phyloP scores from a whole-genome alignment of 2,329 filamentous ascomycete genomes.

The Stemphylium lycopersici region DNA sequence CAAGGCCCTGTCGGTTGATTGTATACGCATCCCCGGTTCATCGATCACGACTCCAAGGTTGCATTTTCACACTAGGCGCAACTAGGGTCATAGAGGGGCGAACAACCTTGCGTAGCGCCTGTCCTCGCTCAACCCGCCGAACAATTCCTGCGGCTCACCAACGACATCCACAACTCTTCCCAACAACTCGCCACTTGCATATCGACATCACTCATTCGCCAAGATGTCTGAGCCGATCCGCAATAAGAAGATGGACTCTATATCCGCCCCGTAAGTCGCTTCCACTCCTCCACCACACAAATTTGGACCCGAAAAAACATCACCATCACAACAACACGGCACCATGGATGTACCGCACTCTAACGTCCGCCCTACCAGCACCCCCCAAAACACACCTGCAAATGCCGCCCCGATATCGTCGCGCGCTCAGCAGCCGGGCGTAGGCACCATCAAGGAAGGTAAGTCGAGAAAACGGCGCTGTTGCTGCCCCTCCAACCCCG shows the following conservation, averaged over 20 bases:
- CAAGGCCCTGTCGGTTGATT: background rate
- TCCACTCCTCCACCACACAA: slow-evolving; percentile 32
- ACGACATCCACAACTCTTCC: slow-evolving; percentile 37
- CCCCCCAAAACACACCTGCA: slow-evolving; percentile 96
- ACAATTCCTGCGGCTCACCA: slow-evolving; percentile 43
- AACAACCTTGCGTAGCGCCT: slow-evolving; percentile 30
- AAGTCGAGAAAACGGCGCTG: slow-evolving; percentile 38
- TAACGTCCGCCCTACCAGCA: slow-evolving; percentile 63
- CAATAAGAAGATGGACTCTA: slow-evolving; percentile 68
- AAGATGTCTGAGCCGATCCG: slow-evolving; percentile 72
- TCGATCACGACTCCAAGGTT: slow-evolving; percentile 17
- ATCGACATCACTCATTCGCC: slow-evolving; percentile 35
- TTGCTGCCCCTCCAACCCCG: slow-evolving; percentile 40
- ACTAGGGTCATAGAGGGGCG: slow-evolving; percentile 33
- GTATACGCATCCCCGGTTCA: slow-evolving; percentile 5
- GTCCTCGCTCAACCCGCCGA: slow-evolving; percentile 39
- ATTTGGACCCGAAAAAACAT: slow-evolving; percentile 23
- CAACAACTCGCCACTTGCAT: slow-evolving; percentile 40
- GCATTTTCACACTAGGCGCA: slow-evolving; percentile 22
- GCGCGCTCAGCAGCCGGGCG: slow-evolving; percentile 91
- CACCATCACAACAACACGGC: slow-evolving; percentile 18
- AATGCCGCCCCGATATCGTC: slow-evolving; percentile 97
- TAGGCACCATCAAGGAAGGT: slow-evolving; percentile 98
- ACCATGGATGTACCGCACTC: slow-evolving; percentile 42
- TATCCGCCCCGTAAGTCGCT: slow-evolving; percentile 67